Conservation (phyloP, 345 rosid species). For the Triadica sebifera region DNA sequence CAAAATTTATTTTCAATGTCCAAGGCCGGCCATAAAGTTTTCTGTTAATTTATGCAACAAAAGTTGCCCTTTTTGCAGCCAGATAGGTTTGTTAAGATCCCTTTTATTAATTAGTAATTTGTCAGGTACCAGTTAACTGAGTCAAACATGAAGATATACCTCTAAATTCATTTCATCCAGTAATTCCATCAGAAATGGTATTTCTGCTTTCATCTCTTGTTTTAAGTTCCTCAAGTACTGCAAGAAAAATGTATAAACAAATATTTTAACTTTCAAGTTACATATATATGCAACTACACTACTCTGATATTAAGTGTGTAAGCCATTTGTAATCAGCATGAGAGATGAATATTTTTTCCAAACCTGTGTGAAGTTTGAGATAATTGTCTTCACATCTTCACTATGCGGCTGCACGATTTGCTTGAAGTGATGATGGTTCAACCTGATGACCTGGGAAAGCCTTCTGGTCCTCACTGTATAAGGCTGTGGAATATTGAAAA, state of each 20-base stretch:
- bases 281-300: no score
- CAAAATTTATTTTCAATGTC: background rate
- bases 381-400: constrained; percentile 63
- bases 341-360: background rate
- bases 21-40: background rate
- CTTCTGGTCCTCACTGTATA: constrained; percentile 65
- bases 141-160: constrained; percentile 42
- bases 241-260: constrained; percentile 17
- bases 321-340: background rate
- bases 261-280: background rate
- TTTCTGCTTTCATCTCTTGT: constrained; percentile 52
- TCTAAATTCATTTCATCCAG: constrained; percentile 44
- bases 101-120: background rate
- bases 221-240: constrained; percentile 64
- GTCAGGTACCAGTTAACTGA: constrained; percentile 2
- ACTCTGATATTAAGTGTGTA: no score
- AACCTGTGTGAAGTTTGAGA: constrained; percentile 63
- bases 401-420: constrained; percentile 64
- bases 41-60: no score
- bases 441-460: constrained; percentile 84
- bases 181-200: constrained; percentile 54
- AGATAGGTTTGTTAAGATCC: background rate
- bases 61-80: background rate
- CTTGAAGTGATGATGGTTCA: constrained; percentile 78
- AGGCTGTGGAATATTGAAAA: constrained; percentile 92